Evolutionary conservation across 805 yeast species (phyloP), one percentile per base, ranked within the genome.

Genomic region (Groenewaldozyma salmanticensis): DNA sequence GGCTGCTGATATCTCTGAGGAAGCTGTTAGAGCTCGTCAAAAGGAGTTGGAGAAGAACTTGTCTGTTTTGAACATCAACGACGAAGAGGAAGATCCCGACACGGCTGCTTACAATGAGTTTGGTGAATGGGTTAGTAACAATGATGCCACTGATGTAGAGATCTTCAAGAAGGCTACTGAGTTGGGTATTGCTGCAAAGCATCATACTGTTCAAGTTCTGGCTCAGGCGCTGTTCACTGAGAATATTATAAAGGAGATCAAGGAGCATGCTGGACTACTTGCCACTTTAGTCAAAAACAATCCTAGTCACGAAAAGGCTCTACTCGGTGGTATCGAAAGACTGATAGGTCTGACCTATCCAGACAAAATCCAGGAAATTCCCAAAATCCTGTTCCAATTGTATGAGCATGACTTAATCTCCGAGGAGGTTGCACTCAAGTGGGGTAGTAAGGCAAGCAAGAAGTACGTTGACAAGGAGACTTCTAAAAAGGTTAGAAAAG

Each of bases 1-100:
- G 97, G 86, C 96, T 16, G 95, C 88, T 33, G 98, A 90, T 63
- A 85, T 88, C 75, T 83, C 95, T 37, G 92, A 84, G 62, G 97
- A 87, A 66, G 97, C 97, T 44, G 85, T 90, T 50, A 79, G 81
- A 59, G 86, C 83, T 35, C 83, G 98, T 66, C 95, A 95, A 35
- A 68, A 77, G 54, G 94, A 84, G 61, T 71, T 87, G 50, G 94
- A 86, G 64, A 43, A 45, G 41, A 45, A 38, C 17, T 37, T 53
- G 33, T 86, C 79, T 19, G 67, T 75, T 44, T 54, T 66, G 54
- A 50, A 62, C 49, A 46, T 59, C 27, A 53, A 52, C 13, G 61
- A 62, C 29, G 64, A 55, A 9, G 61, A 62, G 24, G 66, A 57
- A 6, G 64, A 61, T 45, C 74, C 65, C 36, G 64, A 60, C 37